Evolutionary conservation across 2,329 filamentous ascomycete genomes (phyloP).

Genomic region (Colletotrichum higginsianum): DNA sequence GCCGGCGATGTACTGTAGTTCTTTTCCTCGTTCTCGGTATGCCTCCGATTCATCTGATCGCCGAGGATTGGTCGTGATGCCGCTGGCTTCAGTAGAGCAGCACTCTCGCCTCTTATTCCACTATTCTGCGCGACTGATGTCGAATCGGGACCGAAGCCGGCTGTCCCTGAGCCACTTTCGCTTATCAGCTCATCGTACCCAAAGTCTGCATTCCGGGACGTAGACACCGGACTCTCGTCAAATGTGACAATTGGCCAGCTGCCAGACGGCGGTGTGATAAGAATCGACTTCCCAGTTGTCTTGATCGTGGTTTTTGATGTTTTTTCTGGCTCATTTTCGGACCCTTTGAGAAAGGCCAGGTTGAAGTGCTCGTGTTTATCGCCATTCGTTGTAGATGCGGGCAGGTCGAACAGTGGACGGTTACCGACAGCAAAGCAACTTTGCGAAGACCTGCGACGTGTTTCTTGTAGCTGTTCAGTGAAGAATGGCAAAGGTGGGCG

Average conservation of each 20-base stretch:
- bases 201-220: constrained; percentile 24
- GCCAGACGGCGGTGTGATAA: constrained; percentile 47
- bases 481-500: constrained; percentile 51
- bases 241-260: constrained; percentile 49
- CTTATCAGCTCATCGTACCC: constrained; percentile 47
- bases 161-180: constrained; percentile 49
- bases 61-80: background rate
- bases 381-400: constrained; percentile 48
- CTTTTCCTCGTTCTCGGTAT: background rate
- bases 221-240: constrained; percentile 39
- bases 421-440: constrained; percentile 36
- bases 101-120: background rate
- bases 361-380: constrained; percentile 43
- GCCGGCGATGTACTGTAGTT: background rate
- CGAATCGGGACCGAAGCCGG: background rate
- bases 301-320: constrained; percentile 15
- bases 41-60: constrained; percentile 3
- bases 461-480: constrained; percentile 37
- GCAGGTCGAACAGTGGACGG: constrained; percentile 45
- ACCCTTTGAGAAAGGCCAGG: constrained; percentile 49
- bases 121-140: background rate
- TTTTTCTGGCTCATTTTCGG: constrained; percentile 47
- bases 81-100: background rate
- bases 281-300: constrained; percentile 45
- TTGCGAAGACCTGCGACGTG: constrained; percentile 44